Percentiles rank a stretch among this genome's conserved stretches.
These are phyloP conservation scores for Talaromyces sp. DNA, from an alignment of 2,329 filamentous ascomycete genomes.

Conservation along the genomic window DNA sequence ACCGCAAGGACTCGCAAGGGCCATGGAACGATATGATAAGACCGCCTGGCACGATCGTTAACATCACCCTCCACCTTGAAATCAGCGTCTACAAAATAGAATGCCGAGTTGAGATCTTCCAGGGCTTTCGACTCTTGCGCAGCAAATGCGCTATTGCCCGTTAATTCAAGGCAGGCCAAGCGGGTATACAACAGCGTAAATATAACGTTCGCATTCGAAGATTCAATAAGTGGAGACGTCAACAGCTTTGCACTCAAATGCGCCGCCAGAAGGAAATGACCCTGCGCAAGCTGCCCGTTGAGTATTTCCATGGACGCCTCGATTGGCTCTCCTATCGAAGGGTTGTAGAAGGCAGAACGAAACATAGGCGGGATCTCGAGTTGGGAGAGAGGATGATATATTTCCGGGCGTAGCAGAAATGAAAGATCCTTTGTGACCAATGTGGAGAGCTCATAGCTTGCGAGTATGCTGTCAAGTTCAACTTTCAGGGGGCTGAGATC, in stretches of 20 bases:
- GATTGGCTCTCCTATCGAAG: slow-evolving; percentile 55
- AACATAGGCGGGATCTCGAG: slow-evolving; percentile 60
- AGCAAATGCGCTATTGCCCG: slow-evolving; percentile 65
- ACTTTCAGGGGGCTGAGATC: slow-evolving; percentile 22
- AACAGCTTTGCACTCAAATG: slow-evolving; percentile 40
- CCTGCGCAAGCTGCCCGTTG: slow-evolving; percentile 60
- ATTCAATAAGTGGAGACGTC: slow-evolving; percentile 37
- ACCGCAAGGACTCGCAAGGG: slow-evolving; percentile 76
- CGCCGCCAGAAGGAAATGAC: slow-evolving; percentile 77
- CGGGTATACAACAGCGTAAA: slow-evolving; percentile 76
- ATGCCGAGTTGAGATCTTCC: slow-evolving; percentile 57
- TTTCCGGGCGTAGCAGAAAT: slow-evolving; percentile 71
- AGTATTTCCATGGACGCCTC: slow-evolving; percentile 43
- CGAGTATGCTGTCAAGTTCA: slow-evolving; percentile 21
- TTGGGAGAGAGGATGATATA: slow-evolving; percentile 74
- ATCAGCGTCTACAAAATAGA: slow-evolving; percentile 40
- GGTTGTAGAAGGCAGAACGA: slow-evolving; percentile 61
- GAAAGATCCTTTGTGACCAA: slow-evolving; percentile 67
- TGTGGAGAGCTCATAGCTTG: slow-evolving; percentile 30
- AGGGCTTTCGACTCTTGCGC: slow-evolving; percentile 59
- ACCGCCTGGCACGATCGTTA: slow-evolving; percentile 57
- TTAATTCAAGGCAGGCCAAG: slow-evolving; percentile 73
- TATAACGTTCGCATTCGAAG: slow-evolving; percentile 58
- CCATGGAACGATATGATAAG: slow-evolving; percentile 77
- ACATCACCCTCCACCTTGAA: slow-evolving; percentile 42